These are phyloP conservation scores for Boletus rubroflammeus DNA, from an alignment of 768 basidiomycete species.

Conservation along the genomic window DNA sequence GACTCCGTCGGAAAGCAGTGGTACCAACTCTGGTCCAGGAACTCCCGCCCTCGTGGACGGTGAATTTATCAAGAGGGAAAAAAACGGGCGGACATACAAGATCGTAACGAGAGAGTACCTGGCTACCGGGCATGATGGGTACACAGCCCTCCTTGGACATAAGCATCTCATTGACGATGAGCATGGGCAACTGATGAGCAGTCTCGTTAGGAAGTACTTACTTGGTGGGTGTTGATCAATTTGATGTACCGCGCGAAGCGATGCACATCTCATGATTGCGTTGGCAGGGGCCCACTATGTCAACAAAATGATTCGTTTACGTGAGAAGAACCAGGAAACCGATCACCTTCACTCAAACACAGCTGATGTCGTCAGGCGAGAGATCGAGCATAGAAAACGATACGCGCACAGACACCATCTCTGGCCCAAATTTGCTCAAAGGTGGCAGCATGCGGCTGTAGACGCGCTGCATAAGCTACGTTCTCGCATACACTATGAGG, in stretches of 20 bases:
- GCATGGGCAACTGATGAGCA: conserved; percentile 71
- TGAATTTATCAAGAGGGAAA: conserved; percentile 52
- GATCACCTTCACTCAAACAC: conserved; percentile 44
- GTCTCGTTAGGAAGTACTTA: conserved; percentile 78
- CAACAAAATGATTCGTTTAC: conserved; percentile 51
- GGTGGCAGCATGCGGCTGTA: conserved; percentile 47
- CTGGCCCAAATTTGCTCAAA: conserved; percentile 32
- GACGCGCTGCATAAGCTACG: conserved; percentile 42
- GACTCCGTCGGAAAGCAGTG: conserved; percentile 20
- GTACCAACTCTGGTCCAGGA: conserved; percentile 17
- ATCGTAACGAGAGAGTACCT: conserved; percentile 87
- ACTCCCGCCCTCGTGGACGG: conserved; percentile 40
- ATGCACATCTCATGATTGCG: conserved; percentile 7
- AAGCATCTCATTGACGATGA: conserved; percentile 80
- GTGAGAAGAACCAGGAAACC: conserved; percentile 24
- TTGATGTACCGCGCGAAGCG: neutral
- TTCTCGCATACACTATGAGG: conserved; percentile 52
- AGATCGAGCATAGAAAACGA: conserved; percentile 39
- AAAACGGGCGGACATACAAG: conserved; percentile 59
- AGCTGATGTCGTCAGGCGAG: conserved; percentile 42
- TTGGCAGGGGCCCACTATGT: conserved; percentile 67
- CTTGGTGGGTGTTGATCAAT: conserved; percentile 48
- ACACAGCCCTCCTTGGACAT: conserved; percentile 58
- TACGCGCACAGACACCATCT: conserved; percentile 22
- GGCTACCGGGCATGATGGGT: conserved; percentile 84